Evolutionary conservation across 805 yeast genomes (phyloP), one percentile per base, ranked within the genome.

Genomic region (Metschnikowia cerradonensis): DNA sequence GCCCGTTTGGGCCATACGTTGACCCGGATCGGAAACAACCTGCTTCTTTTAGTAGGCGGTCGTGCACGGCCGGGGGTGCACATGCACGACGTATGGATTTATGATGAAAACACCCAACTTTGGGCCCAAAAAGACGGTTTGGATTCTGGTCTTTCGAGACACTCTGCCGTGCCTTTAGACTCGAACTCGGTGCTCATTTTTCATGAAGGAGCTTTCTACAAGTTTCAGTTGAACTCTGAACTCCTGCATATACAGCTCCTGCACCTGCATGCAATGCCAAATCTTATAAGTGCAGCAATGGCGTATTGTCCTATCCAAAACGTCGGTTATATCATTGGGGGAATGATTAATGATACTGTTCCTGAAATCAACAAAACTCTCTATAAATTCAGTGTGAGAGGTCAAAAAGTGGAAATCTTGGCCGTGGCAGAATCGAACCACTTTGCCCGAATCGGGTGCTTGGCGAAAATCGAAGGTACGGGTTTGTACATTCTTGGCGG

Each of bases 1-100:
- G 71, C 81, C 7, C 71, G 91, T 50, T 77, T 82, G 80, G 76
- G 85, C 52, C 91, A 86, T 58, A 70, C 83, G 0, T 56, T 81
- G 33, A 73, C 79, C 0, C 48, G 60, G 0, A 36, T 78, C 0
- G 57, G 52, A 2, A 56, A 62, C 13, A 61, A 62, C 1, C 60
- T 58, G 0, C 40, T 69, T 1, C 41, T 84, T 1, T 53, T 85
- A 3, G 66, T 80, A 33, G 95, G 94, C 2, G 96, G 96, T 3
- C 74, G 95, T 53, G 66, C 76, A 2, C 74, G 81, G 1, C 95
- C 96, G 0, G 75, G 77, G 2, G 62, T 64, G 8, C 67, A 72
- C 0, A 61, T 79, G 36, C 49, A 48, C 4, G 76, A 72, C 49
- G 65, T 67, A 0, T 69, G 70, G 62, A 49, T 51, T 31, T 55